phyloP scores from a whole-genome alignment of 805 yeast species.

The Metschnikowia aberdeeniae region DNA sequence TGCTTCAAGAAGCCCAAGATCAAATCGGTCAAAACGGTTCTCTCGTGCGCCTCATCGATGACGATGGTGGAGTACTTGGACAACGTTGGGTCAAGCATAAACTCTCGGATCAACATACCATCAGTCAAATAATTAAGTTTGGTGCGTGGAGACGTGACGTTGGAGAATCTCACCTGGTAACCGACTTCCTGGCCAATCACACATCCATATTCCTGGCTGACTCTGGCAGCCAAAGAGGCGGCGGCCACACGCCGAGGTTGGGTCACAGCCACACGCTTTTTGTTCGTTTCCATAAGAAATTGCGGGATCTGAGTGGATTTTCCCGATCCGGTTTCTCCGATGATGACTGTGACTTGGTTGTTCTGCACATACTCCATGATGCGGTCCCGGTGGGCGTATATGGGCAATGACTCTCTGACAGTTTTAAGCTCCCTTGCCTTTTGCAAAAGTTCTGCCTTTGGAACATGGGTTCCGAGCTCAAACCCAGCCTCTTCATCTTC shows the following conservation, averaged over 20 bases:
- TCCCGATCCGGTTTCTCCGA: slow-evolving; percentile 98
- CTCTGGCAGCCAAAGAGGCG: slow-evolving; percentile 87
- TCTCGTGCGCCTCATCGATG: slow-evolving; percentile 96
- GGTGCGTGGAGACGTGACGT: slow-evolving; percentile 55
- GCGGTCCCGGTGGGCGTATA: slow-evolving; percentile 64
- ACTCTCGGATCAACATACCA: slow-evolving; percentile 93
- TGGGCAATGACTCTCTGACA: slow-evolving; percentile 63
- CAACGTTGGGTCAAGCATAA: slow-evolving; percentile 69
- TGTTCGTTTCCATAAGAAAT: slow-evolving; percentile 56
- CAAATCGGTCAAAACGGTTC: slow-evolving; percentile 88
- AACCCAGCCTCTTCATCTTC: slow-evolving; percentile 34
- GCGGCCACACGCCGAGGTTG: slow-evolving; percentile 99
- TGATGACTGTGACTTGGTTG: slow-evolving; percentile 70
- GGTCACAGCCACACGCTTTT: slow-evolving; percentile 76
- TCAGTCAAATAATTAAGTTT: slow-evolving; percentile 85
- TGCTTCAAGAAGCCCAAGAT: slow-evolving; percentile 83
- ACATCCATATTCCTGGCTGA: slow-evolving; percentile 82
- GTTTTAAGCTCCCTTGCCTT: slow-evolving; percentile 45
- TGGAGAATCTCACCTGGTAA: slow-evolving; percentile 88
- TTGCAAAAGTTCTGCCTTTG: slow-evolving; percentile 29
- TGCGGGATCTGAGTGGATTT: slow-evolving; percentile 97
- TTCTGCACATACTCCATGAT: slow-evolving; percentile 51
- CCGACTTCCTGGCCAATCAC: slow-evolving; percentile 80
- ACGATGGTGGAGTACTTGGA: slow-evolving; percentile 69
- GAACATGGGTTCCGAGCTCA: slow-evolving; percentile 5